Evolutionary conservation across 768 basidiomycete species (phyloP).

Genomic region (Tulasnella calospora): DNA sequence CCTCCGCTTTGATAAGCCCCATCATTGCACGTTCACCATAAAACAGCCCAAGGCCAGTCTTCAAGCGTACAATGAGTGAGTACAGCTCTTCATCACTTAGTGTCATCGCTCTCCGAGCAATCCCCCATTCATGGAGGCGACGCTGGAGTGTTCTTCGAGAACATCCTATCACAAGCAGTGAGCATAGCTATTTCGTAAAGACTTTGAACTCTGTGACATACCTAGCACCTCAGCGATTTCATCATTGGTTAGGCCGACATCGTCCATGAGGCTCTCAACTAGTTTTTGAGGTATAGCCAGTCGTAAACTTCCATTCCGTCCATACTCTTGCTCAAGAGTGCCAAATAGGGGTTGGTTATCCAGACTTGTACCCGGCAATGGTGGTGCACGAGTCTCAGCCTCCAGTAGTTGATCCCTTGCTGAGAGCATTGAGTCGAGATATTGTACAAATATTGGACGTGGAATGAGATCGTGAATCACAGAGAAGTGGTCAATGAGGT

Average conservation of each 20-base stretch:
- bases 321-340: not conserved
- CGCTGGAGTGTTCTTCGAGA: not conserved
- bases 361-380: accelerated
- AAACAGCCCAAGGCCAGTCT: not conserved
- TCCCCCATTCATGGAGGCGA: not conserved
- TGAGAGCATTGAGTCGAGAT: not conserved
- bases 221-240: not conserved
- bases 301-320: not conserved
- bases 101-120: not conserved
- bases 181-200: not conserved
- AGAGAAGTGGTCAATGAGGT: not conserved
- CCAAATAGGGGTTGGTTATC: not conserved
- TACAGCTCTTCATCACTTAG: not conserved
- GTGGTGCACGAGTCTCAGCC: not conserved
- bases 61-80: not conserved
- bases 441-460: not conserved
- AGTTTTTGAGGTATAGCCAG: not conserved
- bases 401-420: not conserved
- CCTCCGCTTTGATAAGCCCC: not conserved
- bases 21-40: not conserved
- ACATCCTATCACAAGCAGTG: not conserved
- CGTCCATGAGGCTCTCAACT: not conserved
- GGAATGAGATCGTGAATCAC: not conserved
- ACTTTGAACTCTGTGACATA: not conserved
- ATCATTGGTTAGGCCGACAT: not conserved